Conservation (phyloP, 73 alveolate genomes). For the Chromera velia region DNA sequence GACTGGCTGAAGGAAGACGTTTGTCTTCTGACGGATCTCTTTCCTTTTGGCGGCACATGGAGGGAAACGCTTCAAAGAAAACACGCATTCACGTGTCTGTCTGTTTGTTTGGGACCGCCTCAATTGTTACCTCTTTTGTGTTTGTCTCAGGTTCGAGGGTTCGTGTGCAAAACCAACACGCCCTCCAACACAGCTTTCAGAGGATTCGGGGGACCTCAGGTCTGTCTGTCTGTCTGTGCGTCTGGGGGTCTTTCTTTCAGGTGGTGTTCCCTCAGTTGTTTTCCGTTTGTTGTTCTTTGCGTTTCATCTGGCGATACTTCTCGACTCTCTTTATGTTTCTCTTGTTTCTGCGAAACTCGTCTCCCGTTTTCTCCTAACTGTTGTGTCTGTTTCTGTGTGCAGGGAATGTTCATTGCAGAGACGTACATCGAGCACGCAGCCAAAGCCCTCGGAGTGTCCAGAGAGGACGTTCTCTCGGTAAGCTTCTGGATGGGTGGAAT, state of each 20-base stretch:
- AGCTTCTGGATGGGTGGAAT: not conserved
- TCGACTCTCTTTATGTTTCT: no score
- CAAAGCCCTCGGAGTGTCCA: not conserved
- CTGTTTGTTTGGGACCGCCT: no score
- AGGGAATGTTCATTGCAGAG: conserved; percentile 28
- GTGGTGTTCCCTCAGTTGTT: not conserved
- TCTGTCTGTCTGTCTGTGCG: not conserved
- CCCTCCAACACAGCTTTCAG: conserved; percentile 43
- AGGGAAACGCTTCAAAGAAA: no score
- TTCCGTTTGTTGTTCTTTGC: not conserved
- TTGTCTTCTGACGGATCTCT: no score
- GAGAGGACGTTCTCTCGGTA: not conserved
- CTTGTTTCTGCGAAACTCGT: no score
- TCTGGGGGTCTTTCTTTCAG: not conserved
- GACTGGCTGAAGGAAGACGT: no score
- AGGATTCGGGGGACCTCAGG: conserved; percentile 46
- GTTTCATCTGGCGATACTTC: not conserved
- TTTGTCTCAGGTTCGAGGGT: no score
- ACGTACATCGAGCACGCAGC: conserved; percentile 26
- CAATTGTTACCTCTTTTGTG: no score
- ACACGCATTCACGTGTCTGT: no score
- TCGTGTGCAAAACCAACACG: not conserved
- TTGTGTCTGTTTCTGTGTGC: not conserved
- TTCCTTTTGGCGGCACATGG: no score
- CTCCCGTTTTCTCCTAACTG: not conserved